Evolutionary conservation across 2,329 filamentous ascomycete species (phyloP).

Genomic region (Aspergillus niger): DNA sequence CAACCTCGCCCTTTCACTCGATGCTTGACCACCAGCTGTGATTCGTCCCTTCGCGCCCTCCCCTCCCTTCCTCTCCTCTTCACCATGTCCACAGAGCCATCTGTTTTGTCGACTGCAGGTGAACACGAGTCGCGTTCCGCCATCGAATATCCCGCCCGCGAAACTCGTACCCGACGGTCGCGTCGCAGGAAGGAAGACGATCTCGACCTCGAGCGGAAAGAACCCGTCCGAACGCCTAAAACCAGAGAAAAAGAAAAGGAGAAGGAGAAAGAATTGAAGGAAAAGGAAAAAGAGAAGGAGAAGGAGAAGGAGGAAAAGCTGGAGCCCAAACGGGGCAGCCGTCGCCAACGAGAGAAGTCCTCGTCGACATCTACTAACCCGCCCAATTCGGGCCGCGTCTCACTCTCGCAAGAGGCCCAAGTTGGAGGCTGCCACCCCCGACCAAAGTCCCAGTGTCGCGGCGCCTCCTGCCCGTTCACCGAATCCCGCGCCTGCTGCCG

Average conservation of each 20-base stretch:
- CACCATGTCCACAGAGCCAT: slow-evolving; percentile 38
- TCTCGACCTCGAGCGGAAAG: slow-evolving; percentile 28
- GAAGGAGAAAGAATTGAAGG: slow-evolving; percentile 22
- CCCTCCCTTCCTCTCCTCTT: slow-evolving; percentile 13
- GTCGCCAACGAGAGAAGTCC: slow-evolving; percentile 41
- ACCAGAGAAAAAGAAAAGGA: slow-evolving; percentile 23
- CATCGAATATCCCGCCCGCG: slow-evolving; percentile 26
- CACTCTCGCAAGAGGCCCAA: slow-evolving; percentile 52
- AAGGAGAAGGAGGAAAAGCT: slow-evolving; percentile 23
- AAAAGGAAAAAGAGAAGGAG: slow-evolving; percentile 33
- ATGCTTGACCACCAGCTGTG: slow-evolving; percentile 13
- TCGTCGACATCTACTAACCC: slow-evolving; percentile 24
- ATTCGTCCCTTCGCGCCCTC: neutral
- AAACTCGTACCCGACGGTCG: slow-evolving; percentile 39
- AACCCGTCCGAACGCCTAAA: slow-evolving; percentile 28
- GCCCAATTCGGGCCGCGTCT: slow-evolving; percentile 14
- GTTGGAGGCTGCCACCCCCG: slow-evolving; percentile 34
- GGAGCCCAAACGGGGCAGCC: slow-evolving; percentile 31
- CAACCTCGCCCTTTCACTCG: slow-evolving; percentile 10
- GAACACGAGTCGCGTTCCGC: slow-evolving; percentile 28
- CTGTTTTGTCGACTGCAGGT: slow-evolving; percentile 30
- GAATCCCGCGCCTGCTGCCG: slow-evolving; percentile 5
- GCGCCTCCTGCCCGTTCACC: neutral
- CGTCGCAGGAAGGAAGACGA: slow-evolving; percentile 47
- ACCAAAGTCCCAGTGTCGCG: slow-evolving; percentile 5